Percentiles rank a stretch among this genome's conserved stretches.
Evolutionary conservation across 2,329 filamentous ascomycete species (phyloP).

Genomic region (Orbilia blumenaviensis): DNA sequence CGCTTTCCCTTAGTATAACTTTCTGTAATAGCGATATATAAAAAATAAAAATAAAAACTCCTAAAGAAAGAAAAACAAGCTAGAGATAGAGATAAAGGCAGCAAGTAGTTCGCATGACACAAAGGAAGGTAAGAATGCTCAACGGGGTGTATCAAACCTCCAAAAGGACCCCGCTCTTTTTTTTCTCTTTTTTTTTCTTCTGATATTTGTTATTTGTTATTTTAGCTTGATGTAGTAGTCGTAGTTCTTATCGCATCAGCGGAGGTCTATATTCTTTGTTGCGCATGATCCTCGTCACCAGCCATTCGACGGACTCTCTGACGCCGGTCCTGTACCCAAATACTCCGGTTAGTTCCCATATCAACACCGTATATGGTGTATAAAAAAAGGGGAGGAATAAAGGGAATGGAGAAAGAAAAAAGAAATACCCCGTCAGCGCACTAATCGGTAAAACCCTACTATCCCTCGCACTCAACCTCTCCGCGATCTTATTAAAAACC

Average conservation of each 20-base stretch:
- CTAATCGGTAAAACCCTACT: slow-evolving; percentile 90
- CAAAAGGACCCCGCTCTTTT: background rate
- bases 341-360: slow-evolving; percentile 2
- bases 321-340: slow-evolving; percentile 74
- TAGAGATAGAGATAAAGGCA: too few relatives aligned
- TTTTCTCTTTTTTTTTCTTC: background rate
- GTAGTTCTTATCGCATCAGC: slow-evolving; percentile 84
- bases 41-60: background rate
- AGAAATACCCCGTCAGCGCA: slow-evolving; percentile 74
- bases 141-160: too few relatives aligned
- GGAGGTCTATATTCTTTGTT: slow-evolving; percentile 93
- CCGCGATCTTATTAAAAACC: slow-evolving; percentile 84
- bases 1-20: background rate
- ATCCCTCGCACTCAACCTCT: slow-evolving; percentile 85
- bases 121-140: too few relatives aligned
- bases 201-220: too few relatives aligned
- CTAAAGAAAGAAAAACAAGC: background rate
- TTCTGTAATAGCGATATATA: background rate
- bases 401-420: slow-evolving; percentile 5
- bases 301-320: slow-evolving; percentile 95
- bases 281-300: slow-evolving; percentile 90
- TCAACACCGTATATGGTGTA: background rate
- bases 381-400: background rate
- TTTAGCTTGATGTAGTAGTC: too few relatives aligned
- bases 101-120: too few relatives aligned